Evolutionary conservation across 805 yeast species (phyloP).

Genomic region (Cephaloascus albidus): DNA sequence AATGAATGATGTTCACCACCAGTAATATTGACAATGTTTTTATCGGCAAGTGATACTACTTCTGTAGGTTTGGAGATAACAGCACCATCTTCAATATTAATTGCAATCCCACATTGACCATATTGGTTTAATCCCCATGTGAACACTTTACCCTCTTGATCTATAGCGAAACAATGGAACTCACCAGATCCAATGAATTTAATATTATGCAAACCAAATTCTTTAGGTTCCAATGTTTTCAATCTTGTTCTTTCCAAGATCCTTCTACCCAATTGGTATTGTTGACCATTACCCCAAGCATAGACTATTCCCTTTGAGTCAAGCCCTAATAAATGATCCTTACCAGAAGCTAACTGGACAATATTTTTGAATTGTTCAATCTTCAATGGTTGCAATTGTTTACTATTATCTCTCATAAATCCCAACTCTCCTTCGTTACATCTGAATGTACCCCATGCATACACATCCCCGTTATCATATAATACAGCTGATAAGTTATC

Average conservation of each 20-base stretch:
- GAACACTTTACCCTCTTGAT: constrained; percentile 56
- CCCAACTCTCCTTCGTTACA: constrained; percentile 89
- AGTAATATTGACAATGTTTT: constrained; percentile 50
- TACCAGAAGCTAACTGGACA: constrained; percentile 83
- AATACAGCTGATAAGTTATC: constrained; percentile 84
- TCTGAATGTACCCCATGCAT: constrained; percentile 97
- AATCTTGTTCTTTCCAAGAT: constrained; percentile 71
- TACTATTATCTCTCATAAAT: constrained; percentile 51
- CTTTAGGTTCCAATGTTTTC: constrained; percentile 69
- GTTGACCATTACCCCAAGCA: constrained; percentile 98
- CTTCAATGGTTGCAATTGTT: constrained; percentile 62
- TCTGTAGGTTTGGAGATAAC: constrained; percentile 69
- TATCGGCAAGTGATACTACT: constrained; percentile 53
- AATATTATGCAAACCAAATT: constrained; percentile 73
- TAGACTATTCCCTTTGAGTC: constrained; percentile 80
- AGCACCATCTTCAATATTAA: constrained; percentile 78
- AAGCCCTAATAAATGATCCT: constrained; percentile 82
- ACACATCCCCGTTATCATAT: constrained; percentile 76
- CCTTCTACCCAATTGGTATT: constrained; percentile 82
- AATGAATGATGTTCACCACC: constrained; percentile 96
- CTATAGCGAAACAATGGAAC: constrained; percentile 90
- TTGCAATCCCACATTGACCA: constrained; percentile 88
- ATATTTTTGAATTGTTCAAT: constrained; percentile 55
- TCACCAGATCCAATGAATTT: constrained; percentile 87
- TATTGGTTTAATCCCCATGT: constrained; percentile 97